A percentile compares a stretch with the other conserved stretches of the same genome.
phyloP scores from a whole-genome alignment of 2,329 filamentous ascomycete species.

The Xylaria sp. region DNA sequence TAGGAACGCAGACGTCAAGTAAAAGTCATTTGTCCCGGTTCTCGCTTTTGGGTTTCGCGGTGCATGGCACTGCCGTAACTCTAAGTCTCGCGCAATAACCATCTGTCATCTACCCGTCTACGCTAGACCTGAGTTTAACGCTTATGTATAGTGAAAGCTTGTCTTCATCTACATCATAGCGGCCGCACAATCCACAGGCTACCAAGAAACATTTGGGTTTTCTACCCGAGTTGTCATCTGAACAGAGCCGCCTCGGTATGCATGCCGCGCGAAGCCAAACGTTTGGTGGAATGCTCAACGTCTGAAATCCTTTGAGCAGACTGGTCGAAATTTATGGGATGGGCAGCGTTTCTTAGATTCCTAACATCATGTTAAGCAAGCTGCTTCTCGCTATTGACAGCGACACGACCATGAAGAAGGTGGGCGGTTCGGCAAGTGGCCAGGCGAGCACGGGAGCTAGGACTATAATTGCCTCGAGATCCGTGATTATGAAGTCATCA shows the following conservation, averaged over 20 bases:
- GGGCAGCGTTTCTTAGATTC: neutral
- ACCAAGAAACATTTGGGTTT: neutral
- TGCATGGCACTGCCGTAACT: neutral
- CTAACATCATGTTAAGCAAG: neutral
- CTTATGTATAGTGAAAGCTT: neutral
- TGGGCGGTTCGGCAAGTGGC: neutral
- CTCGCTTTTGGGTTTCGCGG: slow-evolving; percentile 24
- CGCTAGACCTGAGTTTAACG: neutral
- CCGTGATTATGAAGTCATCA: slow-evolving; percentile 23
- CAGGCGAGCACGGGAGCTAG: neutral
- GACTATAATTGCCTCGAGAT: slow-evolving; percentile 4
- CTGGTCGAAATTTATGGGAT: neutral
- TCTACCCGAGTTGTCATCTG: neutral
- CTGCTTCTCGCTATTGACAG: neutral
- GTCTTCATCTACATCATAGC: neutral
- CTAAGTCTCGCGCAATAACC: neutral
- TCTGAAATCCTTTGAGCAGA: neutral
- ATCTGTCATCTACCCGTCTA: neutral
- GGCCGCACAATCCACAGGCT: neutral
- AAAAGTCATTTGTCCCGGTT: slow-evolving; percentile 24
- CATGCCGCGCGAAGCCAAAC: neutral
- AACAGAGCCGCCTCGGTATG: neutral
- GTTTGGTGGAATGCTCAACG: neutral
- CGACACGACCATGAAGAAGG: neutral
- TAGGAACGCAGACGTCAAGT: slow-evolving; percentile 27